Percentiles rank a stretch among this genome's conserved stretches.
phyloP scores from a whole-genome alignment of 805 yeast genomes.

The Ogataea zsoltii region DNA sequence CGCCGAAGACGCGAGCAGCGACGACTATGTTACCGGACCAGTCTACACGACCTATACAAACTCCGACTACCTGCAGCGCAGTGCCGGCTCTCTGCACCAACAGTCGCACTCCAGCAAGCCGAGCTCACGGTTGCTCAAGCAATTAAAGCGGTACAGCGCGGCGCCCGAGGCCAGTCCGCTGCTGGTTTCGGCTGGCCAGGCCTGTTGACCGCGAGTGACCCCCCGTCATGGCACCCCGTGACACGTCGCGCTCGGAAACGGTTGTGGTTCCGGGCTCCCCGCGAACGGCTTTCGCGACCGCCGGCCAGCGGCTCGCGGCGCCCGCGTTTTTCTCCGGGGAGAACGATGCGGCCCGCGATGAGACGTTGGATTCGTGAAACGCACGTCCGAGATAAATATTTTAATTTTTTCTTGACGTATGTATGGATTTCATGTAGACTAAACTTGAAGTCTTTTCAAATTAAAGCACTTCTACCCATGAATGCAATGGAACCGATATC shows the following conservation, averaged over 20 bases:
- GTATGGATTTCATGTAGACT: too few species aligned
- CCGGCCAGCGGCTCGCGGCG: conserved; percentile 7
- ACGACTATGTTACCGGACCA: neutral
- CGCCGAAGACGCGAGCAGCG: conserved; percentile 4
- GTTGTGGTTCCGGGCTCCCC: too few species aligned
- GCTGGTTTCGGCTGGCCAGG: neutral
- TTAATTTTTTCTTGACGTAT: neutral
- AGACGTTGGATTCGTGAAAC: neutral
- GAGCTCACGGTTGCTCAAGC: conserved; percentile 10
- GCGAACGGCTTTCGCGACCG: neutral
- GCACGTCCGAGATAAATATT: neutral
- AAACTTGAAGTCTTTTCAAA: too few species aligned
- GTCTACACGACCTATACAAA: conserved; percentile 3
- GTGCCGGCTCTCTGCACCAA: neutral
- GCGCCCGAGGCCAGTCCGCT: neutral
- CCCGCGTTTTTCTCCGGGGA: conserved; percentile 1
- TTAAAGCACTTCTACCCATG: too few species aligned
- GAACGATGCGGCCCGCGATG: neutral
- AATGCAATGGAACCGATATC: conserved; percentile 5
- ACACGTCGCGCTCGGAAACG: too few species aligned
- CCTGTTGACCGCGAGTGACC: too few species aligned
- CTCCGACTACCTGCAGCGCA: neutral
- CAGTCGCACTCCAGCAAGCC: conserved; percentile 1
- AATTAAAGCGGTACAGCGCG: conserved; percentile 12
- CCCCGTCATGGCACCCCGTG: too few species aligned